Evolutionary conservation across 805 yeast genomes (phyloP), one percentile per base, ranked within the genome.

Genomic region (Kodamaea kaohsiungensis): DNA sequence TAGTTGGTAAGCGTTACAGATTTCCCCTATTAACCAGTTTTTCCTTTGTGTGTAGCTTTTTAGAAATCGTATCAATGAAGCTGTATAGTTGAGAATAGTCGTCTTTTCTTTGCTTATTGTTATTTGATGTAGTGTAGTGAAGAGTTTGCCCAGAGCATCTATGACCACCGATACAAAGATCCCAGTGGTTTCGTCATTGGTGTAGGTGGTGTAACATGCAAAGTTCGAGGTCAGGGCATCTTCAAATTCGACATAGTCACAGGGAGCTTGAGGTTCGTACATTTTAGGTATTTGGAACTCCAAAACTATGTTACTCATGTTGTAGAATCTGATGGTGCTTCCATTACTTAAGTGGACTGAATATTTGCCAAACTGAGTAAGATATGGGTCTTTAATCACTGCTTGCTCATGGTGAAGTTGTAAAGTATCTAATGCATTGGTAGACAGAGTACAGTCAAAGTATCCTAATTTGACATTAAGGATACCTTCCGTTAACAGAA

Each of bases 381-480:
- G 38, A 42, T 40, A 49, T 16, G 33, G 46, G 18, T 49, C 52
- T 12, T 27, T 27, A 10, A 49, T 19, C 15, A 49, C 46, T 4
- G 40, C 46, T n/a, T 25, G 43, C 18, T 42, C 38, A 27, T 42
- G 43, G 2, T 42, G 19, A 16, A 49, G 18, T 13, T 43, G 42
- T 39, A 42, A 33, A 6, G 52, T 17, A 15, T 51, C 53, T 27
- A 51, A 35, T 7, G 15, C 18, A 33, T 51, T 43, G 7, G 15
- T n/a, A 7, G 38, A 10, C 48, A 27, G 43, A 6, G 38, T 10
- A 8, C 43, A 22, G 19, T 45, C 46, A 25, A 33, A 51, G 5
- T 9, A 17, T 2, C 53, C 53, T 12, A 51, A 19, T 19, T 51
- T 51, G 38, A 46, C 17, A 16, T 51, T 51, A 10, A 51, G 33